Evolutionary conservation across 352 stramenopile genomes (phyloP).

Genomic region (Pythium grandisporangium): DNA sequence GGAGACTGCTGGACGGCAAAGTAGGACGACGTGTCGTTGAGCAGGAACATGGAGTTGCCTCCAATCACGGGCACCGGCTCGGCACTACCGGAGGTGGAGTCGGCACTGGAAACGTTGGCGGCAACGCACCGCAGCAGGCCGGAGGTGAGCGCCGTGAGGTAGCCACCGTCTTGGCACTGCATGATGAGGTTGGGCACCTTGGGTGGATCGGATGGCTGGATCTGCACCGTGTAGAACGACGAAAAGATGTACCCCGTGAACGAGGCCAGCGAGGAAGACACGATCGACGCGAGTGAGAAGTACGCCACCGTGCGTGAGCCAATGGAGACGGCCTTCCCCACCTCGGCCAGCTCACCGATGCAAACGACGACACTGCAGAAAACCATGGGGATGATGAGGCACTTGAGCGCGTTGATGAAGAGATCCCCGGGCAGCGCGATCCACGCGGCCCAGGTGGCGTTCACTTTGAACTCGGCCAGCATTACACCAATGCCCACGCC

Average conservation of each 20-base stretch:
- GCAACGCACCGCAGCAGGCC: slow-evolving; percentile 30
- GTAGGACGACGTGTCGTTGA: slow-evolving; percentile 46
- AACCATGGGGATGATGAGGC: slow-evolving; percentile 56
- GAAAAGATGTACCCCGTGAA: slow-evolving; percentile 38
- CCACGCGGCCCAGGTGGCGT: slow-evolving; percentile 24
- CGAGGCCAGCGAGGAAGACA: slow-evolving; percentile 33
- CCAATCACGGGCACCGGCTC: no score
- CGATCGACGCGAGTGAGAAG: slow-evolving; percentile 32
- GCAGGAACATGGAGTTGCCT: slow-evolving; percentile 25
- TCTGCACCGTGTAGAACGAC: slow-evolving; percentile 14
- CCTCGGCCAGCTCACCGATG: slow-evolving; percentile 45
- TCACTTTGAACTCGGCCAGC: slow-evolving; percentile 28
- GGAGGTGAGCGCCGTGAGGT: slow-evolving; percentile 21
- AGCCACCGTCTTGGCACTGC: slow-evolving; percentile 31
- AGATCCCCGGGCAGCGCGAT: slow-evolving; percentile 46
- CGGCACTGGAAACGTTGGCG: slow-evolving; percentile 18
- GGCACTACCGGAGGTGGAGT: no score
- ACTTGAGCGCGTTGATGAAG: slow-evolving; percentile 58
- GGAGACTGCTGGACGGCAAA: slow-evolving; percentile 23
- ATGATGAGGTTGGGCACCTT: slow-evolving; percentile 23
- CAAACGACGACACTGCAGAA: slow-evolving; percentile 57
- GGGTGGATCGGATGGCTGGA: slow-evolving; percentile 3
- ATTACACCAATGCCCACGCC: slow-evolving; percentile 33
- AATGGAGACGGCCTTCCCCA: slow-evolving; percentile 44
- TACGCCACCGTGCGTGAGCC: slow-evolving; percentile 31